Evolutionary conservation across 495 filamentous ascomycete genomes (phyloP).

Genomic region (Hyaloscypha variabilis): DNA sequence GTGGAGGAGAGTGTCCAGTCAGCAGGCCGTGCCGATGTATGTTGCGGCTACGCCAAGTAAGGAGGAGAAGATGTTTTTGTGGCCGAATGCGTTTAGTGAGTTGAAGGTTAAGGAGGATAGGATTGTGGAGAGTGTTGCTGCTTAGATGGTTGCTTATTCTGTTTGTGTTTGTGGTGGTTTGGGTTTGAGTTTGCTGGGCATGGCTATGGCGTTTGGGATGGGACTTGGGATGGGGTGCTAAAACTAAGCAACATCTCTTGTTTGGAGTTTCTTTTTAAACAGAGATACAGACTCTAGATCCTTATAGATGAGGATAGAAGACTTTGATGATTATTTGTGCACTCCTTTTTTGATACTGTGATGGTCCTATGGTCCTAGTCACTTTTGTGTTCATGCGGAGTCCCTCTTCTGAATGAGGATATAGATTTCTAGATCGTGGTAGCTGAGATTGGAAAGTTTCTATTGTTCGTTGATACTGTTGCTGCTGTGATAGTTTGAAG

Average conservation of each 20-base stretch:
- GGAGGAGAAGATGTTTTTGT: conserved; percentile 69
- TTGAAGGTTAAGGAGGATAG: conserved; percentile 22
- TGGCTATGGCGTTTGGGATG: background rate
- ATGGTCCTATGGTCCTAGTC: too few species aligned
- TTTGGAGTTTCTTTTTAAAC: background rate
- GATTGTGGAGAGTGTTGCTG: conserved; percentile 25
- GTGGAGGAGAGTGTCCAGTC: conserved; percentile 67
- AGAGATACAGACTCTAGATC: background rate
- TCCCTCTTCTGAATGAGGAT: background rate
- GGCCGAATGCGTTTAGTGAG: conserved; percentile 64
- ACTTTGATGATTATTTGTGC: too few species aligned
- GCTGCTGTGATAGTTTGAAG: too few species aligned
- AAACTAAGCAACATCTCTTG: background rate
- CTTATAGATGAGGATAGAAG: background rate
- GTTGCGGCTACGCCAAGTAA: conserved; percentile 57
- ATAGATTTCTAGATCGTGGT: too few species aligned
- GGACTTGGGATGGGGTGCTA: background rate
- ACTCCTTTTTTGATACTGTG: too few species aligned
- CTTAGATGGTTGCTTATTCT: background rate
- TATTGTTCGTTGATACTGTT: too few species aligned
- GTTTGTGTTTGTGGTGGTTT: background rate
- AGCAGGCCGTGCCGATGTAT: conserved; percentile 52
- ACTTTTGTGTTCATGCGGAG: background rate
- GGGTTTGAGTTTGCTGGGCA: too few species aligned
- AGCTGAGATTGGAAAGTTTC: too few species aligned